These are phyloP conservation scores for Panus rudis DNA, from an alignment of 768 basidiomycete genomes.

Conservation along the genomic window DNA sequence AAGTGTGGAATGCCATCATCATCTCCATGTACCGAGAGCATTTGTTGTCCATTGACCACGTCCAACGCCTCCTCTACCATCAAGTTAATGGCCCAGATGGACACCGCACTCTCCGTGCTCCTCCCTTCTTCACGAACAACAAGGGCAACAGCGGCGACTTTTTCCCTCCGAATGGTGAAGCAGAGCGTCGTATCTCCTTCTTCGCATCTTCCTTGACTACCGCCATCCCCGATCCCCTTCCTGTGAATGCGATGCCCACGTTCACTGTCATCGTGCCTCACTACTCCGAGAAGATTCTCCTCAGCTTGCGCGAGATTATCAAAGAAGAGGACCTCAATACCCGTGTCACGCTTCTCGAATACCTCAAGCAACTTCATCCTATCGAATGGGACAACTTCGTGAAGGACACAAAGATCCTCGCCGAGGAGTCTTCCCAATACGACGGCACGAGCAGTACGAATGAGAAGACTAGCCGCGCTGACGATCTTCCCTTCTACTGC, in stretches of 20 bases:
- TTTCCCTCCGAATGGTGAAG: constrained; percentile 92
- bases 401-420: constrained; percentile 97
- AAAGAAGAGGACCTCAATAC: constrained; percentile 96
- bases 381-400: constrained; percentile 99
- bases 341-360: constrained; percentile 94
- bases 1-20: constrained; percentile 99
- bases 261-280: constrained; percentile 99
- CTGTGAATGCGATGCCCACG: constrained; percentile 98
- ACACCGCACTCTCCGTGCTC: constrained; percentile 86
- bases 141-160: constrained; percentile 72
- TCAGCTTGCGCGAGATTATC: constrained; percentile 96
- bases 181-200: constrained; percentile 96
- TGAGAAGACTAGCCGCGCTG: constrained; percentile 73
- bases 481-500: constrained; percentile 98
- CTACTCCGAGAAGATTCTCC: constrained; percentile 97
- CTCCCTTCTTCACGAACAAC: constrained; percentile 97
- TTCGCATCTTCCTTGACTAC: constrained; percentile 97
- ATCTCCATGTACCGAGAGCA: constrained; percentile 99
- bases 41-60: constrained; percentile 94
- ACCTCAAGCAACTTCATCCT: constrained; percentile 96
- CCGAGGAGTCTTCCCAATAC: constrained; percentile 67
- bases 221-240: constrained; percentile 88
- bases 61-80: constrained; percentile 95
- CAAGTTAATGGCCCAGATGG: constrained; percentile 90
- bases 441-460: constrained; percentile 51